Percentiles rank a stretch among this genome's conserved stretches.
Conservation (phyloP, 345 rosid species). For the Ailanthus altissimus region DNA sequence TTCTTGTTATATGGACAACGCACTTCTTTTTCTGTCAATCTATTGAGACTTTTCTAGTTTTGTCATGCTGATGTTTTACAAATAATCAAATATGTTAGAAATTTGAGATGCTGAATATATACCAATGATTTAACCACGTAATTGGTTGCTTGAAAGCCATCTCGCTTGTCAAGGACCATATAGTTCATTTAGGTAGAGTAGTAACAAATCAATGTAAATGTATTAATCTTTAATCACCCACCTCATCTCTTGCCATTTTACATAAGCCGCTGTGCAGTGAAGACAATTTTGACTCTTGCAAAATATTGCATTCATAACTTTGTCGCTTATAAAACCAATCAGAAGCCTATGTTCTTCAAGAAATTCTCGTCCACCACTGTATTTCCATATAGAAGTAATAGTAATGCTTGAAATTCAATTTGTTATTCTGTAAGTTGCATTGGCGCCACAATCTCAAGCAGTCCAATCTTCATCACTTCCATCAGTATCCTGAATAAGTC, state of each 20-base stretch:
- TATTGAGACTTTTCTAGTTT: too few relatives aligned
- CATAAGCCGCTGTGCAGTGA: background rate
- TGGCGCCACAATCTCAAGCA: slow-evolving; percentile 29
- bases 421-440: background rate
- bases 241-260: background rate
- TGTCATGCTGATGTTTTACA: too few relatives aligned
- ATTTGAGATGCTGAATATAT: background rate
- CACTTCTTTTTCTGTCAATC: too few relatives aligned
- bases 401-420: background rate
- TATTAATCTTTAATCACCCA: background rate
- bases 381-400: background rate
- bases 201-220: background rate
- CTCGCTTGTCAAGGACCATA: too few relatives aligned
- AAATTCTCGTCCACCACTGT: background rate
- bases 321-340: background rate
- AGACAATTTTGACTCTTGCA: background rate
- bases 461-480: slow-evolving; percentile 60
- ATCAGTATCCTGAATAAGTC: slow-evolving; percentile 36
- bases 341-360: background rate
- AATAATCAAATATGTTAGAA: background rate
- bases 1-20: too few relatives aligned
- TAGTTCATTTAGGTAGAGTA: background rate
- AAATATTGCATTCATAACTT: background rate
- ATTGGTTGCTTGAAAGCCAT: background rate
- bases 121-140: background rate